A percentile compares a stretch with the other conserved stretches of the same genome.
phyloP scores from a whole-genome alignment of 768 basidiomycete species.

The Tricholoma furcatifolium region DNA sequence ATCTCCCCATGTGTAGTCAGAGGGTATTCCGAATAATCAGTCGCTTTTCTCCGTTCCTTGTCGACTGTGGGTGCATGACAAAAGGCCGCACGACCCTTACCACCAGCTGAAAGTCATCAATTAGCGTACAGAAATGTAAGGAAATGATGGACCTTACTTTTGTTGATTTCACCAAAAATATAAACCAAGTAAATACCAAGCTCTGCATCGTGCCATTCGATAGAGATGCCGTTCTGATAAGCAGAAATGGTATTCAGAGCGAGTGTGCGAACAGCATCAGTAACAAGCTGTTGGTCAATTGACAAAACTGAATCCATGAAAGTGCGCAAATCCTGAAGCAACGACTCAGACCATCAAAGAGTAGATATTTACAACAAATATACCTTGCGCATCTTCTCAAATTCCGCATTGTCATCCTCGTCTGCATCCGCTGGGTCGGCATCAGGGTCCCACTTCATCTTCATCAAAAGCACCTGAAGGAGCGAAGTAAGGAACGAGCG shows the following conservation, averaged over 20 bases:
- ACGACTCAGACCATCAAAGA: conserved; percentile 3
- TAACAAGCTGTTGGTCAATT: conserved; percentile 85
- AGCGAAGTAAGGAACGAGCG: conserved; percentile 77
- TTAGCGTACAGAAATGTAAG: background rate
- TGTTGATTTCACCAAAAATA: conserved; percentile 91
- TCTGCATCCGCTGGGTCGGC: conserved; percentile 81
- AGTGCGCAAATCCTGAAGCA: conserved; percentile 70
- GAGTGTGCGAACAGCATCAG: conserved; percentile 68
- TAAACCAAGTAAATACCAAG: conserved; percentile 91
- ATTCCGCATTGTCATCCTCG: conserved; percentile 81
- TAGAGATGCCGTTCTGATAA: conserved; percentile 56
- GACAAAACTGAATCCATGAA: conserved; percentile 86
- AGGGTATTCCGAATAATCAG: conserved; percentile 78
- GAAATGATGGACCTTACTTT: conserved; percentile 51
- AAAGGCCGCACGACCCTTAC: conserved; percentile 84
- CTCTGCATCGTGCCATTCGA: conserved; percentile 94
- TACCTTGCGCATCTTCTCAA: conserved; percentile 86
- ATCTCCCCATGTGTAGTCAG: conserved; percentile 91
- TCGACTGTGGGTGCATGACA: conserved; percentile 71
- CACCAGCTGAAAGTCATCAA: conserved; percentile 46
- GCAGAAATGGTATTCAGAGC: conserved; percentile 74
- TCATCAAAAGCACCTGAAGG: conserved; percentile 75
- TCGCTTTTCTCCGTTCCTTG: conserved; percentile 64
- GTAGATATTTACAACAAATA: background rate
- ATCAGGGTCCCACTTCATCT: conserved; percentile 89